Evolutionary conservation across 306 rosid species (phyloP), one percentile per base, ranked within the genome.

Genomic region (Hippophae rhamnoides): DNA sequence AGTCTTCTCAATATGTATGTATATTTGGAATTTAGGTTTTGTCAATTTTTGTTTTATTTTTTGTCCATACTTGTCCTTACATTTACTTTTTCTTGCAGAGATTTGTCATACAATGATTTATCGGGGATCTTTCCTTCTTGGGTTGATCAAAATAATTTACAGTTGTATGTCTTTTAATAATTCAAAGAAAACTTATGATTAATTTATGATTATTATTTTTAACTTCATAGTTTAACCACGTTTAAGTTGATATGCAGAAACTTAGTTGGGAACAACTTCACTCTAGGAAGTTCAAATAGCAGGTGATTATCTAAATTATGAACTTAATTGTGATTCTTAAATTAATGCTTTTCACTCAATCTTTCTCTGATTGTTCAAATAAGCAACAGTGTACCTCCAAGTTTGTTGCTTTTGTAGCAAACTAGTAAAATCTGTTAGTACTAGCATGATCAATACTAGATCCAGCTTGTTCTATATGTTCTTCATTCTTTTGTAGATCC

Each of bases 111-210:
- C 89, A 90, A 90, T 67, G 55, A 75, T 64, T 72, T 87, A 64
- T 46, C 72, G 4, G 97, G 97, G 58, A 75, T 74, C 68, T 26
- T 90, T 60, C 97, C 97, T 54, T 68, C 94, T 56, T 90, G 97
- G 97, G 78, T 72, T 62, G 79, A 58, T 26, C 56, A 64, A 42
- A 63, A 5, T 57, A 70, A 70, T 69, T 61, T 84, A 54, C 82
- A 82, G 58, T 62, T 82, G 95, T 90, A 72, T 60, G 90, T 75
- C 43, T 46, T 31, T 2, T 48, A 12, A 41, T 26, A 10, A 9
- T 46, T 41, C 61, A 46, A 14, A 6, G 27, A 38, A 13, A 47
- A 42, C 55, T 54, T 44, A 25, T 31, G 9, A 12, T 25, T 67
- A 41, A 52, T 6, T 42, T 42, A 56, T 6, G 14, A 18, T 45